These are phyloP conservation scores for Santalum album DNA, from an alignment of 164 flowering plant species.

Conservation along the genomic window DNA sequence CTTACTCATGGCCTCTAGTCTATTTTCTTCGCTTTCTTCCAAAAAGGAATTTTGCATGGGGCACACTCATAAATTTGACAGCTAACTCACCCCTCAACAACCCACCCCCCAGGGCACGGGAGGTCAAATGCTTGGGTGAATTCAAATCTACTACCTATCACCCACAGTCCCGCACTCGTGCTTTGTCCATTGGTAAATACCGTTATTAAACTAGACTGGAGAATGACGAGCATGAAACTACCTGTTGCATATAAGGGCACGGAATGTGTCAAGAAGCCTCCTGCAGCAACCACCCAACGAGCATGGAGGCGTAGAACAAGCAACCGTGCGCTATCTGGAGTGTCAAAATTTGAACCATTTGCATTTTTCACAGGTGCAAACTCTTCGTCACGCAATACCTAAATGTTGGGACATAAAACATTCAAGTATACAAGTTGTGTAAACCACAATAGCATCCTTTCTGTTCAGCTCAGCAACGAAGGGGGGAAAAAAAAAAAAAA, in stretches of 20 bases:
- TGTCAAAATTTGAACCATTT: constrained; percentile 76
- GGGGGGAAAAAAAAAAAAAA: too few species aligned
- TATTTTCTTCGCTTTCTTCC: too few species aligned
- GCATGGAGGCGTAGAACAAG: constrained; percentile 87
- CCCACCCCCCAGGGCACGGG: too few species aligned
- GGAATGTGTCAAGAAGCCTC: constrained; percentile 93
- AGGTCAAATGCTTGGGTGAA: too few species aligned
- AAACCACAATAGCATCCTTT: background rate
- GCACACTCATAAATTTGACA: too few species aligned
- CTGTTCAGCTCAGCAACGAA: background rate
- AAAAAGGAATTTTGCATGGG: too few species aligned
- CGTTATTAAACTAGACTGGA: background rate
- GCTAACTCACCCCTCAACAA: too few species aligned
- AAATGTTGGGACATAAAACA: constrained; percentile 2
- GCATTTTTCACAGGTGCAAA: constrained; percentile 99
- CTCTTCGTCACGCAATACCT: constrained; percentile 90
- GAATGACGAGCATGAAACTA: too few species aligned
- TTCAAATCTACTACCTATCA: too few species aligned
- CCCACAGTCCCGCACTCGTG: too few species aligned
- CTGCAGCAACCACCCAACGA: constrained; percentile 97
- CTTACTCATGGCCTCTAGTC: too few species aligned
- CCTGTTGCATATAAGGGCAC: constrained; percentile 91
- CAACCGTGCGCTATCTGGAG: constrained; percentile 88
- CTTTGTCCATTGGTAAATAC: too few species aligned
- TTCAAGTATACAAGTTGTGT: background rate